Evolutionary conservation across 305 asterid species (phyloP).

Genomic region (Salvia sclarea): DNA sequence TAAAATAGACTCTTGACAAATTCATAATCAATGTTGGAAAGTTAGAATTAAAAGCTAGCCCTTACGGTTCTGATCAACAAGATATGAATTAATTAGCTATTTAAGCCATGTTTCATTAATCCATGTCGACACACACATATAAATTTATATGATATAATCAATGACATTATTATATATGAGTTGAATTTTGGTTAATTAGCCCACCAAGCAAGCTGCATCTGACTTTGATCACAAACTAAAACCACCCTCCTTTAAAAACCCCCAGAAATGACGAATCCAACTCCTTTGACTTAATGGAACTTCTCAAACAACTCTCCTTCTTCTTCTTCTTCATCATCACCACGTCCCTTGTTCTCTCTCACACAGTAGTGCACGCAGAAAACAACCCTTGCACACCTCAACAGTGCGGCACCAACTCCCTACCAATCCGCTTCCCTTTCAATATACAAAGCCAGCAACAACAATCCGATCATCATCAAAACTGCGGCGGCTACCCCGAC

Average conservation of each 20-base stretch:
- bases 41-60: no score
- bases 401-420: conserved; percentile 37
- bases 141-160: no score
- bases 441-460: conserved; percentile 36
- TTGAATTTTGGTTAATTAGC: neutral
- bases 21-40: no score
- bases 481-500: conserved; percentile 63
- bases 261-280: neutral
- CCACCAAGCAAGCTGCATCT: conserved; percentile 33
- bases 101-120: no score
- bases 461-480: no score
- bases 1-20: no score
- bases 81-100: no score
- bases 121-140: no score
- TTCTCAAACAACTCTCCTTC: conserved; percentile 34
- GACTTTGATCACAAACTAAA: conserved; percentile 28
- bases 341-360: conserved; percentile 30
- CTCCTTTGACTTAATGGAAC: conserved; percentile 44
- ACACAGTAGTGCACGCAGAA: conserved; percentile 31
- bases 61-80: no score
- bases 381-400: conserved; percentile 39
- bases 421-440: conserved; percentile 60
- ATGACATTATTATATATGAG: no score
- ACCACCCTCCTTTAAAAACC: neutral
- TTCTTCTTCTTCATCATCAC: conserved; percentile 35